phyloP scores from a whole-genome alignment of 768 basidiomycete genomes.

The Phlebiopsis gigantea region DNA sequence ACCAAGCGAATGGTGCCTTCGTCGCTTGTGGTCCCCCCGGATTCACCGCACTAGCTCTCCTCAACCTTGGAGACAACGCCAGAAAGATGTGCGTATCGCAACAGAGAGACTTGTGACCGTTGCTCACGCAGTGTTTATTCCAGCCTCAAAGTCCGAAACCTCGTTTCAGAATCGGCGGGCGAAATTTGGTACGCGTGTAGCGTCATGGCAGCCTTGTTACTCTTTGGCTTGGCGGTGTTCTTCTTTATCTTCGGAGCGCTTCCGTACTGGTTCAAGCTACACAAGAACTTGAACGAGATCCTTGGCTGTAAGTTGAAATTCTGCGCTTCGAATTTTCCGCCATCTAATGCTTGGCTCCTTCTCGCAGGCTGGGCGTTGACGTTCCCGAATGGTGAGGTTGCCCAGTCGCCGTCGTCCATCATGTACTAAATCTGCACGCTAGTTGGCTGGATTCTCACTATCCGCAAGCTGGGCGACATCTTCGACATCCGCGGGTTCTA shows the following conservation, averaged over 20 bases:
- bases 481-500: slow-evolving; percentile 36
- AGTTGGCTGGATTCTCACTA: slow-evolving; percentile 41
- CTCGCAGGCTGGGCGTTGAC: slow-evolving; percentile 38
- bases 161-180: slow-evolving; percentile 34
- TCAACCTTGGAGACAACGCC: slow-evolving; percentile 37
- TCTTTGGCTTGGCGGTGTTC: slow-evolving; percentile 43
- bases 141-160: slow-evolving; percentile 20
- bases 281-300: slow-evolving; percentile 41
- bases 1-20: slow-evolving; percentile 45
- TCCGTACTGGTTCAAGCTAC: slow-evolving; percentile 45
- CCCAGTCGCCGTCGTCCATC: slow-evolving; percentile 5
- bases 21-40: slow-evolving; percentile 45
- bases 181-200: slow-evolving; percentile 41
- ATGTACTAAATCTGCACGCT: neutral
- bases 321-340: neutral
- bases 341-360: neutral
- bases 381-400: slow-evolving; percentile 35
- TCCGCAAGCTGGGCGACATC: slow-evolving; percentile 37
- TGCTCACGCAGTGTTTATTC: neutral
- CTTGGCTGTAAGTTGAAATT: slow-evolving; percentile 37
- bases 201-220: slow-evolving; percentile 33
- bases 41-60: slow-evolving; percentile 42
- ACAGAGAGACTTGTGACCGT: neutral
- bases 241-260: slow-evolving; percentile 40
- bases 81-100: slow-evolving; percentile 29